phyloP scores from a whole-genome alignment of 768 basidiomycete species.

The Tephrocybe rancida region DNA sequence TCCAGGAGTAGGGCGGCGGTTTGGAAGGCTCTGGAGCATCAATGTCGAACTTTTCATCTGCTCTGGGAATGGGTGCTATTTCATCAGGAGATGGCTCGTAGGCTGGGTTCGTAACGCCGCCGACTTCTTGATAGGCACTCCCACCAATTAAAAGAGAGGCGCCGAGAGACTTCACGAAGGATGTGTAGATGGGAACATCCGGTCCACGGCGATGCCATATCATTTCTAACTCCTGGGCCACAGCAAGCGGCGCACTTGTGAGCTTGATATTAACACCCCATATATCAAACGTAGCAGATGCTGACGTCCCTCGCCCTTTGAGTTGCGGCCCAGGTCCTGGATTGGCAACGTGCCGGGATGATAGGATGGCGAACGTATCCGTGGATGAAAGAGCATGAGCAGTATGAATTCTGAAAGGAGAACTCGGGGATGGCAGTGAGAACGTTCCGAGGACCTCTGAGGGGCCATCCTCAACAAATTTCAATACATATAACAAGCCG shows the following conservation, averaged over 20 bases:
- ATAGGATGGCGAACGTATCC: conserved; percentile 3
- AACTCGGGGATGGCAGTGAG: conserved; percentile 45
- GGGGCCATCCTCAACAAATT: conserved; percentile 36
- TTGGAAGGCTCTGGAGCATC: conserved; percentile 37
- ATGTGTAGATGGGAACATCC: conserved; percentile 65
- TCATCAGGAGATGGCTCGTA: conserved; percentile 70
- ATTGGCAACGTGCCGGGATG: conserved; percentile 4
- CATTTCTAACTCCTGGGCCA: conserved; percentile 46
- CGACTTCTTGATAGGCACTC: conserved; percentile 51
- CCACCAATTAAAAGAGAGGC: conserved; percentile 62
- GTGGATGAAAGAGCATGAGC: conserved; percentile 5
- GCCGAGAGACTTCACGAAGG: conserved; percentile 45
- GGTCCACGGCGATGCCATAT: conserved; percentile 72
- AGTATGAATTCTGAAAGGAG: conserved; percentile 33
- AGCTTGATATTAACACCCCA: conserved; percentile 61
- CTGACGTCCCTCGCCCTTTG: conserved; percentile 24
- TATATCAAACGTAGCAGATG: conserved; percentile 57
- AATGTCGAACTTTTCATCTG: conserved; percentile 56
- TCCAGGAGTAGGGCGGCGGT: conserved; percentile 92
- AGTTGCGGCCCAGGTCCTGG: not conserved
- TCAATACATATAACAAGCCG: conserved; percentile 67
- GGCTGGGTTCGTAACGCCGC: conserved; percentile 27
- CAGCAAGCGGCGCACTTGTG: conserved; percentile 33
- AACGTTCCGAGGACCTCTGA: conserved; percentile 55
- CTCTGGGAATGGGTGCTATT: conserved; percentile 67